Evolutionary conservation across 176 grass and related monocot species (phyloP).

Genomic region (Aegilops sharonensis): DNA sequence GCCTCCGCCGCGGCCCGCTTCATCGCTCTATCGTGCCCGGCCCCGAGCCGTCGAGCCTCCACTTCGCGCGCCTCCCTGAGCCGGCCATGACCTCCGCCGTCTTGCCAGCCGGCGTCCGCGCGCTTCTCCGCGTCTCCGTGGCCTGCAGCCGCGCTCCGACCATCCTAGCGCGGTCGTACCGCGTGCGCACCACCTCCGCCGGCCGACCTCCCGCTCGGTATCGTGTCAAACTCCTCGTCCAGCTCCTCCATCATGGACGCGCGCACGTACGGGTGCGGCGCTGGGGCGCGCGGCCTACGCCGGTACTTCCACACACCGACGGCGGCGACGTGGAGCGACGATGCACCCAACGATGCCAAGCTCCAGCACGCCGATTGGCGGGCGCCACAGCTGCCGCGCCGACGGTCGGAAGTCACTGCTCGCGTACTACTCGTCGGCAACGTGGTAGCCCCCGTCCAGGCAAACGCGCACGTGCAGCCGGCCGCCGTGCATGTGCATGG

Average conservation of each 20-base stretch:
- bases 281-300: conserved; percentile 34
- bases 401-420: conserved; percentile 84
- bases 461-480: conserved; percentile 77
- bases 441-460: conserved; percentile 91
- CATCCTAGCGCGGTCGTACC: conserved; percentile 59
- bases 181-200: conserved; percentile 52
- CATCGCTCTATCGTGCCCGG: no score
- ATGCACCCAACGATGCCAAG: conserved; percentile 71
- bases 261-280: conserved; percentile 56
- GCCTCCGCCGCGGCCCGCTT: no score
- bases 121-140: conserved; percentile 15
- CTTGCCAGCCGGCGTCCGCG: no score
- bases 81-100: no score
- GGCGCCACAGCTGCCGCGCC: conserved; percentile 78
- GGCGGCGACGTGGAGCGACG: conserved; percentile 45
- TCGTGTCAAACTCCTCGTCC: conserved; percentile 86
- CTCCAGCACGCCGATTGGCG: conserved; percentile 69
- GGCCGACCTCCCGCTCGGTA: conserved; percentile 50
- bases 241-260: conserved; percentile 79
- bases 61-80: no score
- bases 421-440: conserved; percentile 66
- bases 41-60: no score
- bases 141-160: conserved; percentile 75
- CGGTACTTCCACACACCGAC: conserved; percentile 65
- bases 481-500: conserved; percentile 41